Evolutionary conservation across 2,329 filamentous ascomycete genomes (phyloP).

Genomic region (Sclerotinia glacialis): DNA sequence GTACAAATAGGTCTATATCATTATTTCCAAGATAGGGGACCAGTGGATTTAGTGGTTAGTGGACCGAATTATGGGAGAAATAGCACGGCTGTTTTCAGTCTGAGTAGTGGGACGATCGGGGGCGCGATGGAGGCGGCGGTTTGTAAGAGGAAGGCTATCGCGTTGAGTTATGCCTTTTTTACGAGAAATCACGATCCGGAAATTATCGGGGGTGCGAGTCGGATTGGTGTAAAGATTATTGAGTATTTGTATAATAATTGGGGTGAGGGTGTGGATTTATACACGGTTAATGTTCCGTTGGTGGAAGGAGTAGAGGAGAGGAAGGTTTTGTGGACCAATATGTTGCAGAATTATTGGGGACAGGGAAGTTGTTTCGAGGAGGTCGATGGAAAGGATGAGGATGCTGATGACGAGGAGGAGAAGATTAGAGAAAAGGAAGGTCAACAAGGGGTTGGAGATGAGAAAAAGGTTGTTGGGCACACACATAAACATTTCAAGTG

Average conservation of each 20-base stretch:
- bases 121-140: conserved; percentile 75
- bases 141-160: conserved; percentile 69
- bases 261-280: conserved; percentile 74
- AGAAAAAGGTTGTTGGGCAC: conserved; percentile 47
- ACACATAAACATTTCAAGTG: conserved; percentile 91
- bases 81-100: conserved; percentile 73
- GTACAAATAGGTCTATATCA: conserved; percentile 81
- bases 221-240: conserved; percentile 72
- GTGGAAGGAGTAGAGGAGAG: conserved; percentile 68
- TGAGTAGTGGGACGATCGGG: conserved; percentile 75
- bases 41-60: conserved; percentile 72
- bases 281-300: conserved; percentile 86
- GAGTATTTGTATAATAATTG: conserved; percentile 76
- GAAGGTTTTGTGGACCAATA: conserved; percentile 77
- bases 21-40: conserved; percentile 69
- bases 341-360: conserved; percentile 89
- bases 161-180: conserved; percentile 88
- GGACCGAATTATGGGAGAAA: conserved; percentile 84
- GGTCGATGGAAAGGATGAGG: conserved; percentile 62
- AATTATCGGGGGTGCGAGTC: conserved; percentile 74
- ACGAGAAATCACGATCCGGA: conserved; percentile 73
- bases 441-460: conserved; percentile 30
- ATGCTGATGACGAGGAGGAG: conserved; percentile 65
- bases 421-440: conserved; percentile 66
- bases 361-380: conserved; percentile 84